A percentile compares a stretch with the other conserved stretches of the same genome.
Evolutionary conservation across 257 asterid genomes (phyloP).

Genomic region (Echium plantagineum): DNA sequence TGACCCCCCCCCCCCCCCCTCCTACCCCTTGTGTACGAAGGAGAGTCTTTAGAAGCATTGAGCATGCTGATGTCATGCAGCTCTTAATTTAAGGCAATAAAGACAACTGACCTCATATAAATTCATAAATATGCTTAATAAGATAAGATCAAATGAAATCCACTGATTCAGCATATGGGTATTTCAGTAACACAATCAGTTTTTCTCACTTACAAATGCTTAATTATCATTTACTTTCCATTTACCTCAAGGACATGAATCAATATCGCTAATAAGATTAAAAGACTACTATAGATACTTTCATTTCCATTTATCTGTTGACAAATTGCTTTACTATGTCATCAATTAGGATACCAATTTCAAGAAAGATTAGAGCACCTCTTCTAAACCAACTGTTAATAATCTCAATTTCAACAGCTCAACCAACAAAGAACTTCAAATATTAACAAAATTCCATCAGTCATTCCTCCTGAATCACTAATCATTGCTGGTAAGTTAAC

Average conservation of each 20-base stretch:
- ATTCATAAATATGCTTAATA: too few relatives aligned
- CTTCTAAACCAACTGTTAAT: not conserved
- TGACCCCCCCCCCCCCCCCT: too few relatives aligned
- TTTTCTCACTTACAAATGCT: too few relatives aligned
- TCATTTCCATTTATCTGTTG: not conserved
- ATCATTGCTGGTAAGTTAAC: not conserved
- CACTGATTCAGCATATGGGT: too few relatives aligned
- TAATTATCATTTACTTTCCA: not conserved
- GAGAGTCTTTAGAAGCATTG: too few relatives aligned
- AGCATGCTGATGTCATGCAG: too few relatives aligned
- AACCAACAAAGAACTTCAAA: not conserved
- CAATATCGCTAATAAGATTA: not conserved
- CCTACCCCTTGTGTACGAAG: too few relatives aligned
- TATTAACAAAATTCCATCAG: not conserved
- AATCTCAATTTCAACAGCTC: not conserved
- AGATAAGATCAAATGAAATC: too few relatives aligned
- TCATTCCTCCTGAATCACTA: not conserved
- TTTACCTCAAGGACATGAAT: not conserved
- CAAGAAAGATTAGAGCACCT: not conserved
- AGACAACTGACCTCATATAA: too few relatives aligned
- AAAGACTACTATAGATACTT: not conserved
- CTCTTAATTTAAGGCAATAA: too few relatives aligned
- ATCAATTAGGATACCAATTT: not conserved
- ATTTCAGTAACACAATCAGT: too few relatives aligned
- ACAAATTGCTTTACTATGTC: not conserved